Evolutionary conservation across 768 basidiomycete species (phyloP).

Genomic region (Nidularia pulvinata): DNA sequence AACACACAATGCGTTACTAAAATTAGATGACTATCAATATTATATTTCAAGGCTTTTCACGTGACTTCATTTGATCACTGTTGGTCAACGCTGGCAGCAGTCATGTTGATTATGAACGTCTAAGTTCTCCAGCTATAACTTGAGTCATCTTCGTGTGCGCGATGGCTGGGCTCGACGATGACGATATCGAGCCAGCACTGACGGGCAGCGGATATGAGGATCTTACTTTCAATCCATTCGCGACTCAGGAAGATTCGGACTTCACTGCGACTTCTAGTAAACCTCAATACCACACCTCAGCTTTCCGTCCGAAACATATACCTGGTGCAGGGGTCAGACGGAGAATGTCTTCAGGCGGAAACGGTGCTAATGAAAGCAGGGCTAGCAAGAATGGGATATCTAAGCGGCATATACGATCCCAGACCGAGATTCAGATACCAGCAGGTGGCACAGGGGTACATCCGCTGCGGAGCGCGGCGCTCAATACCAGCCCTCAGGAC

Average conservation of each 20-base stretch:
- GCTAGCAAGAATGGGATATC: background rate
- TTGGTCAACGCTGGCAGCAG: too few species aligned
- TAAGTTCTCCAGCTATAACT: conserved; percentile 31
- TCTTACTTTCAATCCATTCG: conserved; percentile 22
- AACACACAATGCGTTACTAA: too few species aligned
- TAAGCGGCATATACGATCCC: conserved; percentile 15
- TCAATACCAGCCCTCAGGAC: conserved; percentile 17
- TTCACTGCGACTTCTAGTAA: conserved; percentile 9
- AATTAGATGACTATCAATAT: too few species aligned
- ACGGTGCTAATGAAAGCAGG: background rate
- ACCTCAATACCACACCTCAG: conserved; percentile 24
- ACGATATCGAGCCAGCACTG: too few species aligned
- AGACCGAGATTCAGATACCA: conserved; percentile 17
- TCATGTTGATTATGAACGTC: background rate
- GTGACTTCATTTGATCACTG: too few species aligned
- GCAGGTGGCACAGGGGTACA: conserved; percentile 9
- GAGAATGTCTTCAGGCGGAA: conserved; percentile 14
- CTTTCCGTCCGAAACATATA: conserved; percentile 21
- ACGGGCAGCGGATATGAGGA: conserved; percentile 10
- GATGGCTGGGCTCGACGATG: background rate
- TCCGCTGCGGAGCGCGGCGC: conserved; percentile 19
- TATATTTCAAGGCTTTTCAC: too few species aligned
- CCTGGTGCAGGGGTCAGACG: conserved; percentile 15
- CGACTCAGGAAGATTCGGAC: conserved; percentile 10
- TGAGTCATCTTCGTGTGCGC: conserved; percentile 10